A percentile compares a stretch with the other conserved stretches of the same genome.
phyloP scores from a whole-genome alignment of 495 filamentous ascomycete species.

The Aspergillus sparsus region DNA sequence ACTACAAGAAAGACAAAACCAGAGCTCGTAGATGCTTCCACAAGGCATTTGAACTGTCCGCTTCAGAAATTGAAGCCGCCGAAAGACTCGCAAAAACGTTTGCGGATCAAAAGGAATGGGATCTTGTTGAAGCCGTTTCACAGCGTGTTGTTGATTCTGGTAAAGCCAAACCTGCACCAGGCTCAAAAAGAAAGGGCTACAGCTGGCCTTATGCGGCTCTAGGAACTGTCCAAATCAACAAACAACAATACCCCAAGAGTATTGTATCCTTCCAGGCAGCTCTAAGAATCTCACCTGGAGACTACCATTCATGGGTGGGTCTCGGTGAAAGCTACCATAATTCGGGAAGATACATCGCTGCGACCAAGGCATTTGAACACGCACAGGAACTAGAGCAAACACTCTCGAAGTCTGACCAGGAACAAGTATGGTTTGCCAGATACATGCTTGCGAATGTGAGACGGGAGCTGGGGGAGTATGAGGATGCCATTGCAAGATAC shows the following conservation, averaged over 20 bases:
- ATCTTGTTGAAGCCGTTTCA: conserved; percentile 88
- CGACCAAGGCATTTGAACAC: conserved; percentile 85
- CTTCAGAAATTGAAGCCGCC: conserved; percentile 83
- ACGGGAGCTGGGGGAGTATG: conserved; percentile 85
- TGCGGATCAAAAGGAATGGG: conserved; percentile 90
- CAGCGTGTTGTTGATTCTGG: conserved; percentile 92
- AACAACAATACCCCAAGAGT: conserved; percentile 83
- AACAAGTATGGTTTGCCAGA: conserved; percentile 86
- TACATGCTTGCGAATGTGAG: conserved; percentile 98
- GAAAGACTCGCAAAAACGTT: conserved; percentile 83
- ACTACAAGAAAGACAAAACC: conserved; percentile 83
- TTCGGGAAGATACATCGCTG: conserved; percentile 87
- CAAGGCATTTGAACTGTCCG: conserved; percentile 92
- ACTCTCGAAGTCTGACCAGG: conserved; percentile 43
- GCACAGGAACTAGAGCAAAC: conserved; percentile 65
- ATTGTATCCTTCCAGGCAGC: conserved; percentile 90
- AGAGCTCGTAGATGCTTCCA: conserved; percentile 89
- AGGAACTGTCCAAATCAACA: conserved; percentile 94
- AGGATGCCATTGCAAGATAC: conserved; percentile 77
- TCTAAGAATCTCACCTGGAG: conserved; percentile 75
- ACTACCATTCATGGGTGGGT: conserved; percentile 95
- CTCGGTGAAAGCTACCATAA: conserved; percentile 95
- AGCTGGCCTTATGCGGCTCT: conserved; percentile 98
- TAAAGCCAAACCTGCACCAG: conserved; percentile 81
- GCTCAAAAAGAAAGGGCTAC: conserved; percentile 83